Percentiles rank a stretch among this genome's conserved stretches.
phyloP scores from a whole-genome alignment of 306 rosid genomes.

The Castanea mollissima region DNA sequence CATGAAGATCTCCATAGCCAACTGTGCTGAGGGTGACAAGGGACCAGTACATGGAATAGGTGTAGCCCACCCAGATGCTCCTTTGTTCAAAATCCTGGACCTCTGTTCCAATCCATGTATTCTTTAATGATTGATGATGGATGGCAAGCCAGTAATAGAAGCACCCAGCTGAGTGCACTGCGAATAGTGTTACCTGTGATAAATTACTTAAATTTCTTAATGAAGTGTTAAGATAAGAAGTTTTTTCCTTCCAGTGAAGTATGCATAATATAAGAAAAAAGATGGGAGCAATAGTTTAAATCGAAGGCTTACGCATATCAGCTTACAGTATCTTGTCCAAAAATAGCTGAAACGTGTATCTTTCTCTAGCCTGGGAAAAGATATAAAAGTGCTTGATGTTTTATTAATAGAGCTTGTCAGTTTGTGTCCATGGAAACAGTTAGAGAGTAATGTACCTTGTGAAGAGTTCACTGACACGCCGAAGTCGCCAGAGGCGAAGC shows the following conservation, averaged over 20 bases:
- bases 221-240: neutral
- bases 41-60: slow-evolving; percentile 81
- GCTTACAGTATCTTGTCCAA: slow-evolving; percentile 58
- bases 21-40: slow-evolving; percentile 79
- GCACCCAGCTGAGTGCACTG: slow-evolving; percentile 86
- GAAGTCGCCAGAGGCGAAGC: slow-evolving; percentile 87
- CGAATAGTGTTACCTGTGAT: slow-evolving; percentile 71
- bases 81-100: slow-evolving; percentile 42
- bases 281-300: neutral
- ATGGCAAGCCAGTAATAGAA: slow-evolving; percentile 75
- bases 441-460: slow-evolving; percentile 41
- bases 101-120: slow-evolving; percentile 73
- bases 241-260: neutral
- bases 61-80: slow-evolving; percentile 62
- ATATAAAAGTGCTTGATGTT: neutral
- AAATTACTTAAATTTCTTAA: slow-evolving; percentile 13
- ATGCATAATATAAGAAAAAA: neutral
- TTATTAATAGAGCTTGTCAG: neutral
- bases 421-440: no score
- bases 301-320: slow-evolving; percentile 61
- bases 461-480: slow-evolving; percentile 74
- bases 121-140: slow-evolving; percentile 33
- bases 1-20: slow-evolving; percentile 87
- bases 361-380: slow-evolving; percentile 73
- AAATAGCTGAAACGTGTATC: slow-evolving; percentile 80